A percentile compares a stretch with the other conserved stretches of the same genome.
Conservation (phyloP, 805 yeast genomes). For the Middelhovenomyces tepae region DNA sequence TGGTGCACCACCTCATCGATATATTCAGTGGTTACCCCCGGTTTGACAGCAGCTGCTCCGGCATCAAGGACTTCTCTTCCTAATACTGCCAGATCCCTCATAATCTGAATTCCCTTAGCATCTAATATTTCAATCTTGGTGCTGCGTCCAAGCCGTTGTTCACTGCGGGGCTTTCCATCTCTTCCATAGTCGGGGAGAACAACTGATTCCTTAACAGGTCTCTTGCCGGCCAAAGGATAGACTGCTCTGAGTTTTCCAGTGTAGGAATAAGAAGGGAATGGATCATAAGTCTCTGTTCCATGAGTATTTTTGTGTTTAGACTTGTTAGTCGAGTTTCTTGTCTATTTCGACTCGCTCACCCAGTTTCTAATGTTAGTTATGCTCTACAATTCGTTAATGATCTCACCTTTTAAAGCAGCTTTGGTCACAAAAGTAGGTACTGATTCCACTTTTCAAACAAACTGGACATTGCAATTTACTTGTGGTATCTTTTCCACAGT, state of each 20-base stretch:
- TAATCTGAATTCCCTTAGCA: conserved; percentile 61
- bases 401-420: conserved; percentile 73
- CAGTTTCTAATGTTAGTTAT: conserved; percentile 10
- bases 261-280: conserved; percentile 72
- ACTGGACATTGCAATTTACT: conserved; percentile 83
- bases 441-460: conserved; percentile 65
- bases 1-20: conserved; percentile 78
- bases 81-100: conserved; percentile 63
- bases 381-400: conserved; percentile 46
- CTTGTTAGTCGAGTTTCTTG: no score
- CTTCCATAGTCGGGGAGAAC: conserved; percentile 75
- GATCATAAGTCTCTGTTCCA: conserved; percentile 57
- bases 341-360: no score
- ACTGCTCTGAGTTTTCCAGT: conserved; percentile 68
- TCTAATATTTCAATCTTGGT: conserved; percentile 55
- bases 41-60: conserved; percentile 73
- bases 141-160: conserved; percentile 61
- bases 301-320: conserved; percentile 64
- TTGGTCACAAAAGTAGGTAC: conserved; percentile 70
- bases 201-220: conserved; percentile 64
- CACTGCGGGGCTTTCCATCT: conserved; percentile 71
- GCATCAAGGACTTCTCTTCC: conserved; percentile 86
- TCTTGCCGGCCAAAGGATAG: conserved; percentile 72
- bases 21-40: conserved; percentile 91
- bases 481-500: conserved; percentile 74